Percentiles rank a stretch among this genome's conserved stretches.
Evolutionary conservation across 75 land plant species (phyloP).

Genomic region (Isoetes taiwanensis): DNA sequence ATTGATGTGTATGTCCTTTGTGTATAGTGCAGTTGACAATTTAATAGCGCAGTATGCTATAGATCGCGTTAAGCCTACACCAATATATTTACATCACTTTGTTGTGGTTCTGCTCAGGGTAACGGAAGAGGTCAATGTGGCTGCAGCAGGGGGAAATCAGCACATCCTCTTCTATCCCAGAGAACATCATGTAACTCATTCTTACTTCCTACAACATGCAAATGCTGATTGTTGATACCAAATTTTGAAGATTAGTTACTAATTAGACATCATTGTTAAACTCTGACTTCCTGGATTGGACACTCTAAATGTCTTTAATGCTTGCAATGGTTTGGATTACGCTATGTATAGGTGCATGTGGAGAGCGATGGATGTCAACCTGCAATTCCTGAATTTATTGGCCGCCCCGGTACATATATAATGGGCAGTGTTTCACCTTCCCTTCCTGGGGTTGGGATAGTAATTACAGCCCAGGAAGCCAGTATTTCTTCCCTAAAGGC

Average conservation of each 20-base stretch:
- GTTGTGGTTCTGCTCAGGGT: no score
- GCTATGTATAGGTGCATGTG: slow-evolving; percentile 69
- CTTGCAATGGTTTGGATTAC: no score
- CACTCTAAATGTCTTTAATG: no score
- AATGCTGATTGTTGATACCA: no score
- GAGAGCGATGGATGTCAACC: slow-evolving; percentile 68
- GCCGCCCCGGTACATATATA: slow-evolving; percentile 55
- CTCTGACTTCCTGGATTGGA: no score
- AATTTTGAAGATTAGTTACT: no score
- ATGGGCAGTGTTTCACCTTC: slow-evolving; percentile 67
- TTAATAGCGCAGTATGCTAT: background rate
- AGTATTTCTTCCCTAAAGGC: slow-evolving; percentile 31
- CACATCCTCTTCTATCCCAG: slow-evolving; percentile 78
- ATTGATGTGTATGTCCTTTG: background rate
- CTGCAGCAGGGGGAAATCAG: slow-evolving; percentile 1
- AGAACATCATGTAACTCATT: slow-evolving; percentile 40
- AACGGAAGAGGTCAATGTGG: no score
- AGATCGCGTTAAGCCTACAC: no score
- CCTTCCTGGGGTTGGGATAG: slow-evolving; percentile 50
- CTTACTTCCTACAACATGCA: no score
- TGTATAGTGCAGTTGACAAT: background rate
- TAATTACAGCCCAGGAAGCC: slow-evolving; percentile 36
- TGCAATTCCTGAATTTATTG: slow-evolving; percentile 42
- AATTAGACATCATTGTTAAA: no score
- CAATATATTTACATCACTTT: no score